A percentile compares a stretch with the other conserved stretches of the same genome.
Conservation (phyloP, 306 rosid genomes). For the Quercus agrifolia region DNA sequence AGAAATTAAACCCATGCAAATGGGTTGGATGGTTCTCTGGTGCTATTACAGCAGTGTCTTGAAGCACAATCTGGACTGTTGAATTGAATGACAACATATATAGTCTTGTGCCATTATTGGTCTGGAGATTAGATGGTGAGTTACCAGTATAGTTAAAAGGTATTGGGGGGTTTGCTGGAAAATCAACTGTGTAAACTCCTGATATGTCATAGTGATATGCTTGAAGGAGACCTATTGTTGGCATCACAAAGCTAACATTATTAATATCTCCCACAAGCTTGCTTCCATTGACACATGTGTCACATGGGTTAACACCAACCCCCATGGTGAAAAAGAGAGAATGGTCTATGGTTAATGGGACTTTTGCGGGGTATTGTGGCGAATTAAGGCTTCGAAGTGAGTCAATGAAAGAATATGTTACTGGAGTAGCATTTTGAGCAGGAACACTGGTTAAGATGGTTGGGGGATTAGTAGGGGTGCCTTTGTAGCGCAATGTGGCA, state of each 20-base stretch:
- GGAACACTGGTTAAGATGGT: slow-evolving; percentile 43
- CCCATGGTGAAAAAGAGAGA: slow-evolving; percentile 52
- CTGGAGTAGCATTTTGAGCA: slow-evolving; percentile 54
- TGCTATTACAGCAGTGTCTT: slow-evolving; percentile 60
- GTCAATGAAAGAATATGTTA: slow-evolving; percentile 33
- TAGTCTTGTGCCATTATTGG: slow-evolving; percentile 52
- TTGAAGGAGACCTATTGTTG: slow-evolving; percentile 58
- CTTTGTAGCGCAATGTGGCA: slow-evolving; percentile 57
- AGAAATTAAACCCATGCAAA: slow-evolving; percentile 73
- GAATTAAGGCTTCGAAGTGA: slow-evolving; percentile 70
- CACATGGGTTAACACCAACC: slow-evolving; percentile 58
- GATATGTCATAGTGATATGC: slow-evolving; percentile 53
- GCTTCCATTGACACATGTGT: slow-evolving; percentile 34
- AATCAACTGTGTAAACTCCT: slow-evolving; percentile 64
- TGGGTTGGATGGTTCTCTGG: slow-evolving; percentile 77
- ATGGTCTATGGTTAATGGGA: slow-evolving; percentile 48
- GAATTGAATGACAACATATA: slow-evolving; percentile 50
- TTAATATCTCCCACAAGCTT: slow-evolving; percentile 54
- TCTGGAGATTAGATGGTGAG: slow-evolving; percentile 46
- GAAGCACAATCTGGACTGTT: slow-evolving; percentile 56
- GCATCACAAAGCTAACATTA: slow-evolving; percentile 56
- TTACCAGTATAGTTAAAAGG: slow-evolving; percentile 57
- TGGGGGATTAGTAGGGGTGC: slow-evolving; percentile 31
- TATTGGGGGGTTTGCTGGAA: slow-evolving; percentile 55
- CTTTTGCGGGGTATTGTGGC: slow-evolving; percentile 52